A percentile compares a stretch with the other conserved stretches of the same genome.
Conservation (phyloP, 495 filamentous ascomycete species). For the Tetracladium marchalianum region DNA sequence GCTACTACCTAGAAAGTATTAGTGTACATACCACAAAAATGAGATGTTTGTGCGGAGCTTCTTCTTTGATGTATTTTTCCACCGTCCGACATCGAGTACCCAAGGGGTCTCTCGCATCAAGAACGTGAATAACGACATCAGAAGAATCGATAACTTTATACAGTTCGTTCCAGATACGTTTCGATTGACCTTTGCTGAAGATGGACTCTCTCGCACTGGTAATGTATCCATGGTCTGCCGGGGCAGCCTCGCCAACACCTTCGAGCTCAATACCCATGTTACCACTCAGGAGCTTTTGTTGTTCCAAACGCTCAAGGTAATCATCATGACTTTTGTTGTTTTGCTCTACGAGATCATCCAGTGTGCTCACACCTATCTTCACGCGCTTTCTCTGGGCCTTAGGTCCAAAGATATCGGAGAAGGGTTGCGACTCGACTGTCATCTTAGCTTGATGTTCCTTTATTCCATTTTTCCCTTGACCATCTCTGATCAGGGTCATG, state of each 20-base stretch:
- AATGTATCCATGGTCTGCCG: slow-evolving; percentile 41
- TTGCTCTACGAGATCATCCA: slow-evolving; percentile 75
- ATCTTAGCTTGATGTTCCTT: slow-evolving; percentile 95
- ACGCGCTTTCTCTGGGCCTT: slow-evolving; percentile 88
- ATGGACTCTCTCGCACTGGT: slow-evolving; percentile 75
- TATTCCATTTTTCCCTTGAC: slow-evolving; percentile 59
- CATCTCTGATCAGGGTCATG: slow-evolving; percentile 68
- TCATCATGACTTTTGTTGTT: slow-evolving; percentile 65
- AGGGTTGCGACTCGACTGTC: slow-evolving; percentile 76
- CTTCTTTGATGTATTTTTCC: slow-evolving; percentile 87
- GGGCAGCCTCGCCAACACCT: slow-evolving; percentile 30
- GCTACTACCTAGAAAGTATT: too few species aligned
- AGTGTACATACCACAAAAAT: slow-evolving; percentile 49
- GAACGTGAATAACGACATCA: slow-evolving; percentile 91
- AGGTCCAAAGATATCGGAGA: slow-evolving; percentile 83
- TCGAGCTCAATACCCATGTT: slow-evolving; percentile 45
- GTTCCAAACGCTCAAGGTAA: slow-evolving; percentile 69
- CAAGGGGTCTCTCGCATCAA: slow-evolving; percentile 85
- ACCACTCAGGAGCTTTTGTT: slow-evolving; percentile 62
- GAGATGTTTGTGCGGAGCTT: slow-evolving; percentile 91
- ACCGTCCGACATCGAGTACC: slow-evolving; percentile 84
- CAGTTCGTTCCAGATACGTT: slow-evolving; percentile 97
- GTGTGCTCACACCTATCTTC: slow-evolving; percentile 68
- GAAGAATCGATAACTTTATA: slow-evolving; percentile 96
- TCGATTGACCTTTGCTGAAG: slow-evolving; percentile 88